A percentile compares a stretch with the other conserved stretches of the same genome.
Evolutionary conservation across 1,284 basidiomycete species (phyloP).

Genomic region (Ustilago bromivora): DNA sequence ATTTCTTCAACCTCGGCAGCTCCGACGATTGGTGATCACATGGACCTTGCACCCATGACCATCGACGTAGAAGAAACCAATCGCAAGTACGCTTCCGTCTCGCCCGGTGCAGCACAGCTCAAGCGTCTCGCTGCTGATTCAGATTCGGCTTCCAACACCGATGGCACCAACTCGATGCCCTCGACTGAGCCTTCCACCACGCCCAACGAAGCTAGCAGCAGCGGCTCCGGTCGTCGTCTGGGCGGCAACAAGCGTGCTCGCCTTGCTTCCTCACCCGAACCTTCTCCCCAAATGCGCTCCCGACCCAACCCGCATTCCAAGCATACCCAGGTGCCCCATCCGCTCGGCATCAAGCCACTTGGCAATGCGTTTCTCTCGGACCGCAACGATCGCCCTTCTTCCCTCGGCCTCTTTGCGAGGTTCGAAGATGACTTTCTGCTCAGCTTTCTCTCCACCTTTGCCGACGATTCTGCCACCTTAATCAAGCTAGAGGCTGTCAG

Average conservation of each 20-base stretch:
- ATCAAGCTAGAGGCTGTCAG: conserved; percentile 48
- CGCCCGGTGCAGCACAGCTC: conserved; percentile 25
- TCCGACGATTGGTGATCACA: conserved; percentile 1
- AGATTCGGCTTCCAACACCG: conserved; percentile 36
- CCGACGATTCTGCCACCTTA: conserved; percentile 33
- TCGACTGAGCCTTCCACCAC: conserved; percentile 50
- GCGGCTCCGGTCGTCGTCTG: conserved; percentile 8
- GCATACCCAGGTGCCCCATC: conserved; percentile 49
- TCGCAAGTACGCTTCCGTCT: conserved; percentile 31
- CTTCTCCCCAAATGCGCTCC: not conserved
- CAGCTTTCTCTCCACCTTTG: conserved; percentile 48
- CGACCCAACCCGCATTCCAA: conserved; percentile 1
- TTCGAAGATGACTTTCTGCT: conserved; percentile 60
- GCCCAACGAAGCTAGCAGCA: conserved; percentile 30
- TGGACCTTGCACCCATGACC: conserved; percentile 23
- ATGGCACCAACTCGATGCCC: conserved; percentile 34
- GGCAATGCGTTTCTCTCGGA: conserved; percentile 62
- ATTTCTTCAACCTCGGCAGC: not conserved
- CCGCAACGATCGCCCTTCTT: conserved; percentile 40
- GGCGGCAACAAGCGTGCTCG: conserved; percentile 20
- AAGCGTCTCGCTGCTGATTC: conserved; percentile 44
- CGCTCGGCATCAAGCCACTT: conserved; percentile 61
- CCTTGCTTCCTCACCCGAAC: conserved; percentile 23
- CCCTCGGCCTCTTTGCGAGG: conserved; percentile 50
- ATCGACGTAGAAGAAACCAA: conserved; percentile 46